Percentiles rank a stretch among this genome's conserved stretches.
Conservation (phyloP, 2,329 filamentous ascomycete species). For the Alternaria infectoria region DNA sequence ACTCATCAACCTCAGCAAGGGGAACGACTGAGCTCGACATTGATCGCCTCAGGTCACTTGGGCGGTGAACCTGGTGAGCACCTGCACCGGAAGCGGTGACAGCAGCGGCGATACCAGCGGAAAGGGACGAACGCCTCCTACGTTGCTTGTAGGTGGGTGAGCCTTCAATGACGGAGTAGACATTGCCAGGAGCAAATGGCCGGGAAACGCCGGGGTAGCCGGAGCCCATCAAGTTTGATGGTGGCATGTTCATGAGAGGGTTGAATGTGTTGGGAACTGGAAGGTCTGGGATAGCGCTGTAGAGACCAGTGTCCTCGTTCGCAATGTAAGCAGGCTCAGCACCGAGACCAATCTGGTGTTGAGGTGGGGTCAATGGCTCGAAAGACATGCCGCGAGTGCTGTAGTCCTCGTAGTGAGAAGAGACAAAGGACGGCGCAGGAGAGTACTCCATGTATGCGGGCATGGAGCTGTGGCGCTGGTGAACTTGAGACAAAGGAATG, state of each 20-base stretch:
- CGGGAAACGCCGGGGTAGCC: constrained; percentile 77
- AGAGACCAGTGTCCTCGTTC: constrained; percentile 95
- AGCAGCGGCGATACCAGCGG: constrained; percentile 76
- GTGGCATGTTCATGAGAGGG: constrained; percentile 88
- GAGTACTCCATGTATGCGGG: constrained; percentile 98
- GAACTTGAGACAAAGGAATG: constrained; percentile 79
- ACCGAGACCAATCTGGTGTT: constrained; percentile 81
- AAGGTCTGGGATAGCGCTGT: constrained; percentile 92
- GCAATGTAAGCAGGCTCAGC: constrained; percentile 96
- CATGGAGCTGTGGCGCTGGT: constrained; percentile 98
- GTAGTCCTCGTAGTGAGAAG: constrained; percentile 98
- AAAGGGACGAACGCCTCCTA: constrained; percentile 89
- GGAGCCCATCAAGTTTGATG: constrained; percentile 79
- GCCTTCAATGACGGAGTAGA: constrained; percentile 95
- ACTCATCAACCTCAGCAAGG: constrained; percentile 79
- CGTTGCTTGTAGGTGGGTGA: constrained; percentile 99
- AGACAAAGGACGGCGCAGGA: constrained; percentile 95
- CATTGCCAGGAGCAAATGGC: constrained; percentile 74
- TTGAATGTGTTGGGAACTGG: constrained; percentile 77
- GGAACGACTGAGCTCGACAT: constrained; percentile 87
- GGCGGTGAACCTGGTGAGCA: constrained; percentile 72
- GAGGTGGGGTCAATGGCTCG: constrained; percentile 94
- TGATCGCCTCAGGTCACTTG: constrained; percentile 89
- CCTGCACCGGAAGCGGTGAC: constrained; percentile 61
- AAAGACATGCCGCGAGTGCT: constrained; percentile 95